These are phyloP conservation scores for Salix viminalis DNA, from an alignment of 345 rosid genomes.

Conservation along the genomic window DNA sequence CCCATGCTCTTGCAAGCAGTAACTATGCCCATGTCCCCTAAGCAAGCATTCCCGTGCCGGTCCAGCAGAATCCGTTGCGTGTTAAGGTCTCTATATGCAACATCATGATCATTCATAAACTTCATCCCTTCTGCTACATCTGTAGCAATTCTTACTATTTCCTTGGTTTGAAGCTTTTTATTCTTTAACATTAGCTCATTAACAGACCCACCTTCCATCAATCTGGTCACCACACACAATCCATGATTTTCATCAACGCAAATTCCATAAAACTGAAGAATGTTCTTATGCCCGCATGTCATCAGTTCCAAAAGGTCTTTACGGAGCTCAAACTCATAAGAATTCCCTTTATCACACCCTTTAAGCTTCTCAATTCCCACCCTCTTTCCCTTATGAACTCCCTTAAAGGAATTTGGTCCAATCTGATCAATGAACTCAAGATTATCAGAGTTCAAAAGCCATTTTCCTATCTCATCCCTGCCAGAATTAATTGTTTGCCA, in stretches of 20 bases:
- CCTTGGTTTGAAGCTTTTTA: conserved; percentile 76
- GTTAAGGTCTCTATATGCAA: conserved; percentile 79
- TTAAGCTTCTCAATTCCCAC: conserved; percentile 88
- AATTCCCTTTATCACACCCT: conserved; percentile 94
- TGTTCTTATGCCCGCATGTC: conserved; percentile 88
- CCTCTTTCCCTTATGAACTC: conserved; percentile 64
- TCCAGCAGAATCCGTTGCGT: conserved; percentile 71
- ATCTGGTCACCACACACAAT: conserved; percentile 77
- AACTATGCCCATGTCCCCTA: conserved; percentile 84
- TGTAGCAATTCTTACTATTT: conserved; percentile 60
- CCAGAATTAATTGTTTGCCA: conserved; percentile 86
- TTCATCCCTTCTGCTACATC: conserved; percentile 82
- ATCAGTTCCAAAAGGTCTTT: conserved; percentile 79
- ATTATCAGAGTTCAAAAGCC: conserved; percentile 73
- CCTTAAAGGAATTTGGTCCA: conserved; percentile 65
- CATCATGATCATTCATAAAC: conserved; percentile 81
- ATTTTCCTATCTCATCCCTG: conserved; percentile 61
- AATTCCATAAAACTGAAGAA: conserved; percentile 74
- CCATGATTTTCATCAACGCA: conserved; percentile 91
- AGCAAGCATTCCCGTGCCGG: conserved; percentile 78
- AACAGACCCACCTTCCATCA: conserved; percentile 91
- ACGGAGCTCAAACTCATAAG: conserved; percentile 73
- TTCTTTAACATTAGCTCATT: conserved; percentile 69
- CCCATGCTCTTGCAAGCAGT: conserved; percentile 82
- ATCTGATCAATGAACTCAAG: conserved; percentile 74